Conservation (phyloP, 306 rosid species). For the Sphenostylis stenocarpa region DNA sequence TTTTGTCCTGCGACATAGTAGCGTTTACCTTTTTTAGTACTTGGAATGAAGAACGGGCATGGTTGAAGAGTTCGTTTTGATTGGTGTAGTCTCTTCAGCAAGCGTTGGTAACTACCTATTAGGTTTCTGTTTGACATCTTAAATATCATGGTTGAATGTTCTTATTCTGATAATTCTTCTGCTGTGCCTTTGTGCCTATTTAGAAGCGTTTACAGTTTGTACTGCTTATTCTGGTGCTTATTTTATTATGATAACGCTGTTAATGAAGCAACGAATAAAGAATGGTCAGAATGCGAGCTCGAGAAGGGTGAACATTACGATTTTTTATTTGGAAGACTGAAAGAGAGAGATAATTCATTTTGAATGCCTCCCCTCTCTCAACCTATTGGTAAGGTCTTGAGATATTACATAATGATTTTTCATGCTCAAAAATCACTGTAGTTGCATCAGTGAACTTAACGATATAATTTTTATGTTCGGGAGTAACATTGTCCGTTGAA, state of each 20-base stretch:
- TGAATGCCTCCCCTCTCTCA: too few species aligned
- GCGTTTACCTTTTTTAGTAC: slow-evolving; percentile 26
- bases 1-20: slow-evolving; percentile 32
- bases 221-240: background rate
- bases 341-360: too few species aligned
- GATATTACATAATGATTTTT: too few species aligned
- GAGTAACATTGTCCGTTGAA: too few species aligned
- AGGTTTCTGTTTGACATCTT: slow-evolving; percentile 26
- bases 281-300: background rate
- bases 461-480: too few species aligned
- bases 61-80: slow-evolving; percentile 35
- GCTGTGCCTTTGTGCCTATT: background rate
- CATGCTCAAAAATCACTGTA: too few species aligned
- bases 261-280: background rate
- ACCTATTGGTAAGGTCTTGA: too few species aligned
- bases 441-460: too few species aligned
- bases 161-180: background rate
- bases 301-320: too few species aligned
- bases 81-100: slow-evolving; percentile 35
- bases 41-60: slow-evolving; percentile 29
- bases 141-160: background rate
- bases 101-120: background rate
- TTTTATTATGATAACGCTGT: background rate
- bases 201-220: background rate
- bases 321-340: too few species aligned